Conservation (phyloP, 805 yeast species). For the Tetrapisispora fleetii region DNA sequence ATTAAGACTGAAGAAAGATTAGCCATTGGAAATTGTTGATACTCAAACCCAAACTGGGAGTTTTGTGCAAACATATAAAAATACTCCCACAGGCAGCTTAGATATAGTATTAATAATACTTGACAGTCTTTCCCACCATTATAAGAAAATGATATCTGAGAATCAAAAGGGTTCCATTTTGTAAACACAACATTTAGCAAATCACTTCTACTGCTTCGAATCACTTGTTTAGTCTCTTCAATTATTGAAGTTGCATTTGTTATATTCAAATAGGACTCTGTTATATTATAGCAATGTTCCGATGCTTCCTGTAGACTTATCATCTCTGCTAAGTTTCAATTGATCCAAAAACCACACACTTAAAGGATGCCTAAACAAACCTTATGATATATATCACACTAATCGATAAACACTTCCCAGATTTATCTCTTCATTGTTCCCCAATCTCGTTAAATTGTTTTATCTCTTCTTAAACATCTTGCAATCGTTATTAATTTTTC, state of each 20-base stretch:
- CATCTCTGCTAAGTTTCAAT: background rate
- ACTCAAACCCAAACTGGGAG: constrained; percentile 16
- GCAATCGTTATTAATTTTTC: too few relatives aligned
- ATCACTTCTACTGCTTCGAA: constrained; percentile 14
- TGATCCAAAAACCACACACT: too few relatives aligned
- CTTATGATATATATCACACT: too few relatives aligned
- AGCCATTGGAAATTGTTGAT: constrained; percentile 13
- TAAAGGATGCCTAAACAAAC: too few relatives aligned
- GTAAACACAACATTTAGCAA: constrained; percentile 21
- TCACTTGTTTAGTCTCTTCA: constrained; percentile 22
- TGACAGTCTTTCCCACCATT: constrained; percentile 97
- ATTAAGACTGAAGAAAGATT: constrained; percentile 52
- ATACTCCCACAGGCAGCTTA: constrained; percentile 42
- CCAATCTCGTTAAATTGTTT: too few relatives aligned
- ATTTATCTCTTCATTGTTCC: too few relatives aligned
- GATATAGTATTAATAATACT: constrained; percentile 68
- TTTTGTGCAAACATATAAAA: constrained; percentile 9
- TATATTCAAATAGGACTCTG: constrained; percentile 19
- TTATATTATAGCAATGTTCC: constrained; percentile 21
- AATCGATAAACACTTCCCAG: too few relatives aligned
- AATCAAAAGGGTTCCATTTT: constrained; percentile 26
- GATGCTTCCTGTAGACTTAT: constrained; percentile 12
- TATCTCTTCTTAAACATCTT: too few relatives aligned
- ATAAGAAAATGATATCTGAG: constrained; percentile 68
- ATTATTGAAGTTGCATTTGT: constrained; percentile 11